Base-by-base conservation (phyloP, 2,329 filamentous ascomycete genomes). In the Colletotrichum tabaci region DNA sequence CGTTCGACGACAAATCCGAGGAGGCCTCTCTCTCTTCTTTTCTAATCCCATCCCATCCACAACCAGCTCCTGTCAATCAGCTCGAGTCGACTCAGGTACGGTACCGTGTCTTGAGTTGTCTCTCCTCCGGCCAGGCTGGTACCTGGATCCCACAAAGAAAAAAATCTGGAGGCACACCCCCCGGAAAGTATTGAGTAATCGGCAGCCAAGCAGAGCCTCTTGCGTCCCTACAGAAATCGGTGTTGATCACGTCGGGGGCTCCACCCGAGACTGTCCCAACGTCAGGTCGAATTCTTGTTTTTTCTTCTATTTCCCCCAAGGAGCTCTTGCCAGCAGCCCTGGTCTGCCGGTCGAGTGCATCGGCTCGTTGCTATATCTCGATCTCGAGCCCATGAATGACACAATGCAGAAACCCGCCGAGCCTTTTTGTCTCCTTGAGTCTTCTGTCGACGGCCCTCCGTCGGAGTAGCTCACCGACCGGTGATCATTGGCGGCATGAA, bases 211-310 rank as follows among this genome's bases (percentile, higher is more conserved):
- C 67, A 67, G 67, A 71, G 67, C 67, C 67, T 71, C 67, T 26
- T 44, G 26, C 13, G 35, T 35, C 38, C 42, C n/a, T 50, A 58
- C 49, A 35, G n/a, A 58, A 23, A 18, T 16, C 26, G 38, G 13
- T 23, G 58, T 26, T 50, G 58, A 61, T 61, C 58, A 50, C 46
- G 58, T 38, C 44, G 58, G 58, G 21, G 38, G 67, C 67, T 38
- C 67, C 67, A 71, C 67, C 13, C 57, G 64, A 67, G 56, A 67
- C 56, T 62, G 67, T 71, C 64, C 57, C 64, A 67, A 71, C 67
- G 64, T 71, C 67, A 58, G 56, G 50, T 50, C 38, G n/a, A 30
- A 18, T 56, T 21, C 35, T 35, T n/a, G 30, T 9, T 35, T 35
- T 2, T 35, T 35, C 8, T 9, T 35, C 30, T 10, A 35, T 9